Conservation (phyloP, 257 asterid species). For the Verbascum thapsus region DNA sequence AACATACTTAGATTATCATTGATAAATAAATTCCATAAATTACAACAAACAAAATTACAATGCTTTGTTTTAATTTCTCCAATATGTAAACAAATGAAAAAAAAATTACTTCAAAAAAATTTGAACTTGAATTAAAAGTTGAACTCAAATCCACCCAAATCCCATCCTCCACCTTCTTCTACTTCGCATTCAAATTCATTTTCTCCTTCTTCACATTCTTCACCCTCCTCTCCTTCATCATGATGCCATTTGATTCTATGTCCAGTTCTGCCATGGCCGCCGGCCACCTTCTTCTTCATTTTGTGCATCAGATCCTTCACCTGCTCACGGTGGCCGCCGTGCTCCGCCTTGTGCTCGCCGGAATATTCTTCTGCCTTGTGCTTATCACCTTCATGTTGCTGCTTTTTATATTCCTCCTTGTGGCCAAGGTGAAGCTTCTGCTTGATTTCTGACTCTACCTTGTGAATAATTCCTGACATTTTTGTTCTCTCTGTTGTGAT, state of each 20-base stretch:
- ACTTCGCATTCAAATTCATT: not conserved
- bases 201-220: slow-evolving; percentile 7
- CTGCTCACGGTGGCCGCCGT: slow-evolving; percentile 24
- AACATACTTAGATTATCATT: too few relatives aligned
- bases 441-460: slow-evolving; percentile 14
- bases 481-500: not conserved
- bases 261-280: slow-evolving; percentile 7
- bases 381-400: slow-evolving; percentile 3
- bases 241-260: not conserved
- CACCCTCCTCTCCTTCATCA: slow-evolving; percentile 21
- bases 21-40: too few relatives aligned
- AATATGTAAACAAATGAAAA: too few relatives aligned
- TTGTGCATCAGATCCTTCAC: slow-evolving; percentile 33
- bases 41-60: too few relatives aligned
- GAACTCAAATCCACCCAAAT: slow-evolving; percentile 18
- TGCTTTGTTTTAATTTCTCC: too few relatives aligned
- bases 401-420: slow-evolving; percentile 21
- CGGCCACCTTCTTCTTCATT: slow-evolving; percentile 32
- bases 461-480: slow-evolving; percentile 34
- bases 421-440: slow-evolving; percentile 30
- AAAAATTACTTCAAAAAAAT: too few relatives aligned
- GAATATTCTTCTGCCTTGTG: slow-evolving; percentile 18
- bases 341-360: slow-evolving; percentile 23
- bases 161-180: not conserved
- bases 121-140: slow-evolving; percentile 10